Base-by-base conservation (phyloP, 108 stramenopile genomes). In the Skeletonema tropicum region DNA sequence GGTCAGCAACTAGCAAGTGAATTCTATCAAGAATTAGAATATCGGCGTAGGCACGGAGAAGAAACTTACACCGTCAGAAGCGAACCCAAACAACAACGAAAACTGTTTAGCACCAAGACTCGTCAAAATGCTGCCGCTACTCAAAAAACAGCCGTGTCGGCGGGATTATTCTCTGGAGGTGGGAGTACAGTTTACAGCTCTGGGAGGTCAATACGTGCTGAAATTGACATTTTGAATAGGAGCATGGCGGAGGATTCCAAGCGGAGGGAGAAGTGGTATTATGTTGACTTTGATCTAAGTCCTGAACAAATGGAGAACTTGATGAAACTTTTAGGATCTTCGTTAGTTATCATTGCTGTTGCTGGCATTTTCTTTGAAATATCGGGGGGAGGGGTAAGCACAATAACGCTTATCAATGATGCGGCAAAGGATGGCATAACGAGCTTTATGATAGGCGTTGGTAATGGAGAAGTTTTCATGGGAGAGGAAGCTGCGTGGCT, bases 101-200 rank as follows among this genome's bases (percentile, higher is more conserved):
- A 10, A 71, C 33, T 30, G 19, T 71, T 71, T 45, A 39, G 59
- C 13, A 73, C 46, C 15, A 29, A 64, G 19, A 38, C 63, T 10
- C 41, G 42, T 5, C 21, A 23, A 57, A 26, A 55, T 31, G 17
- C 23, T 31, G 17, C 23, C 5, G 12, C 60, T 21, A 23, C 71
- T 33, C 57, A n/a, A 31, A 52, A 39, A 26, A 23, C 63, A 36
- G 32, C 61, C 1, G 61, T 19, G 17, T 75, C 74, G 57, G 74
- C 74, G 42, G 74, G 74, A 39, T 21, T 75, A 31, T 75, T 75
- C 67, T 67, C 74, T 9, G 74, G 74, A 13, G 23, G 57, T 2
- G 74, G 74, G 26, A 60, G 41, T n/a, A 75, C 74, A 30, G 74
- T 75, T 8, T 75, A 75, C 74, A 75, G 74, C 19, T 68, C 74